Evolutionary conservation across 306 rosid species (phyloP).

Genomic region (Sindora glabra): DNA sequence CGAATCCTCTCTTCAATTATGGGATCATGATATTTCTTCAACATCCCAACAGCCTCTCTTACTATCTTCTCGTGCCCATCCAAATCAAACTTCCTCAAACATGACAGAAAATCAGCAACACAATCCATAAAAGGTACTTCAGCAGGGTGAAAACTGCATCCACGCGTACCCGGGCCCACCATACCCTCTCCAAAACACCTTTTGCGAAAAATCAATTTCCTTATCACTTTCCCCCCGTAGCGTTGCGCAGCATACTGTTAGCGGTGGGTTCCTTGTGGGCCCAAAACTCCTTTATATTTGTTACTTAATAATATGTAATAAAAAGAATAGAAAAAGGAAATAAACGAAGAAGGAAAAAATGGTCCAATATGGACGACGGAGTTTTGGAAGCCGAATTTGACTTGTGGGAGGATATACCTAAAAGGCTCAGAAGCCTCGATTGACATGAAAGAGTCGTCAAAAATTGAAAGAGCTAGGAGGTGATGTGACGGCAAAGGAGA

Average conservation of each 20-base stretch:
- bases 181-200: slow-evolving; percentile 29
- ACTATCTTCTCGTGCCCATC: slow-evolving; percentile 17
- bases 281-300: too few species aligned
- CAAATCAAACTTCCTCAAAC: slow-evolving; percentile 25
- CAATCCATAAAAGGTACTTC: slow-evolving; percentile 4
- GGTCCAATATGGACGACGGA: too few species aligned
- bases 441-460: too few species aligned
- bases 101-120: slow-evolving; percentile 34
- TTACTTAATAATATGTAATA: too few species aligned
- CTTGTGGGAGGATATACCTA: too few species aligned
- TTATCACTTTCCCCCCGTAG: slow-evolving; percentile 19
- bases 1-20: slow-evolving; percentile 20
- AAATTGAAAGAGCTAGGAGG: too few species aligned
- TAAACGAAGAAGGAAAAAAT: too few species aligned
- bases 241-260: slow-evolving; percentile 14
- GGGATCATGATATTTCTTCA: slow-evolving; percentile 24
- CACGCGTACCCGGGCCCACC: slow-evolving; percentile 33
- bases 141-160: slow-evolving; percentile 20
- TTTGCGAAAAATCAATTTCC: slow-evolving; percentile 19
- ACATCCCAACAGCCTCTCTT: not conserved
- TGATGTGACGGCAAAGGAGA: too few species aligned
- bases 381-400: too few species aligned
- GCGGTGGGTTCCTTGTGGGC: too few species aligned
- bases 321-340: too few species aligned
- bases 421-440: too few species aligned